phyloP scores from a whole-genome alignment of 176 grass and related monocot species.

The Eragrostis nindensis region DNA sequence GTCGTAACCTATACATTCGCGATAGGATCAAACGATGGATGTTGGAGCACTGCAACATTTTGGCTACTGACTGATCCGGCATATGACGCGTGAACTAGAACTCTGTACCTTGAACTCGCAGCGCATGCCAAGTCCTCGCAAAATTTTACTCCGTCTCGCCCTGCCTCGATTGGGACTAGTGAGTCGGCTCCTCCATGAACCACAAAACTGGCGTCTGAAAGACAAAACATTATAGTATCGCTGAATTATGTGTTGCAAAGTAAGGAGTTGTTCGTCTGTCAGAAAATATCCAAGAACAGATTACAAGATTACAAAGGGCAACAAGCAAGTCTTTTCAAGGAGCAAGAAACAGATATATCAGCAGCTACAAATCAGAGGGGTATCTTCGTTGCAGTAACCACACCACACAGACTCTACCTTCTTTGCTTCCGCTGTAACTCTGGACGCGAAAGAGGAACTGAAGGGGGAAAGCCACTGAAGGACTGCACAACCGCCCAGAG shows the following conservation, averaged over 20 bases:
- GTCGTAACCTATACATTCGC: constrained; percentile 33
- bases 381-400: neutral
- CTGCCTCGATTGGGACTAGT: constrained; percentile 33
- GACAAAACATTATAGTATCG: neutral
- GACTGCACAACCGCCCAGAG: constrained; percentile 68
- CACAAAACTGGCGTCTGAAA: constrained; percentile 46
- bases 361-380: neutral
- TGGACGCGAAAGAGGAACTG: constrained; percentile 49
- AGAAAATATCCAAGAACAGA: neutral
- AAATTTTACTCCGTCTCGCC: constrained; percentile 32
- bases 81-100: neutral
- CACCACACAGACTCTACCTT: constrained; percentile 48
- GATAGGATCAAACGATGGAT: neutral
- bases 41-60: neutral
- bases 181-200: constrained; percentile 39
- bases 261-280: neutral
- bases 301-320: neutral
- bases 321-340: neutral
- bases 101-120: constrained; percentile 45
- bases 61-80: neutral
- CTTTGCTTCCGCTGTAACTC: constrained; percentile 64
- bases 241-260: neutral
- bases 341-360: neutral
- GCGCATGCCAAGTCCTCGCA: constrained; percentile 17
- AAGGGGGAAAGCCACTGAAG: constrained; percentile 84